Base-by-base conservation (phyloP, 2,329 filamentous ascomycete genomes). In the Nectriaceae sp. region DNA sequence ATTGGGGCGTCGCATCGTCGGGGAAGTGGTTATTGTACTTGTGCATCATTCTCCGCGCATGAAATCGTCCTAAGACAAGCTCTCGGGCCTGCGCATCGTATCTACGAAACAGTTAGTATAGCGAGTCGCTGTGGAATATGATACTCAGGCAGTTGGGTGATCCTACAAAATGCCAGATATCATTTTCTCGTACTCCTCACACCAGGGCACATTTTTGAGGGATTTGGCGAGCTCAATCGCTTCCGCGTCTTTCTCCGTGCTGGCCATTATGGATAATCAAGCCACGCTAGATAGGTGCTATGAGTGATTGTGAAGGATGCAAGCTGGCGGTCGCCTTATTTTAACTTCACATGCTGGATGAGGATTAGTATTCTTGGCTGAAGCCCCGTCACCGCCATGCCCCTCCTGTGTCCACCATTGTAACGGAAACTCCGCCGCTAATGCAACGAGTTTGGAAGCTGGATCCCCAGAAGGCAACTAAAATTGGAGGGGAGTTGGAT, bases 131-230 rank as follows among this genome's bases (percentile, higher is more conserved):
- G 33, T 36, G 33, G 8, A 5, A 15, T 36, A 31, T 31, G 26
- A 15, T 8, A 31, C n/a, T 18, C 11, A 11, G n/a, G 16, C n/a
- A n/a, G 33, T 36, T n/a, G n/a, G 35, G 33, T 16, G 29, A 16
- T 62, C 73, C 52, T 67, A 81, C 79, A 83, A 69, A 69, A 84
- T 78, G 21, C 81, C 80, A 0, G 79, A 83, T 43, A 84, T 79
- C 80, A 84, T 84, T 60, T 78, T 79, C 63, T 84, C 79, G 52
- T 83, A 84, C 53, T 83, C 77, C 10, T 83, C 80, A 54, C 78
- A 76, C 74, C 76, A 80, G 1, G 79, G 79, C 1, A 75, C 69
- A 52, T 81, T 73, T 18, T 73, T 65, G 8, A 80, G 66, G 21
- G 69, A 70, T 54, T 70, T 76, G 15, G 79, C 78, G 21, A 69